Evolutionary conservation across 202 grass and related monocot genomes (phyloP).

Genomic region (Panicum hallii): DNA sequence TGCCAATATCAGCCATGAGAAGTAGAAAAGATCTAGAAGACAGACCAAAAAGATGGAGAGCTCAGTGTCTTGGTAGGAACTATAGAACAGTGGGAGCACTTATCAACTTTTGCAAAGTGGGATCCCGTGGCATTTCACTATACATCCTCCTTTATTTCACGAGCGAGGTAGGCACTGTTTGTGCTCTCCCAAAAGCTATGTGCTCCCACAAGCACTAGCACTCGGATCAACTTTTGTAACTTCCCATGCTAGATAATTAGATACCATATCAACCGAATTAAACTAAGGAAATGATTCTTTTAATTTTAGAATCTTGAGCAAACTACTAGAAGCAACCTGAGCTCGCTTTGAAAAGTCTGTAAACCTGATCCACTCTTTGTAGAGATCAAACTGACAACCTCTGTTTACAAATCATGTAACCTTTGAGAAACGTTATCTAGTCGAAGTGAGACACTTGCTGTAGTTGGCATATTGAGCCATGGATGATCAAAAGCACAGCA

Average conservation of each 20-base stretch:
- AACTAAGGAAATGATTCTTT: not conserved
- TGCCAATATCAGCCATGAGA: slow-evolving; percentile 1
- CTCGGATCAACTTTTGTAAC: slow-evolving; percentile 32
- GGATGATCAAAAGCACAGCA: slow-evolving; percentile 7
- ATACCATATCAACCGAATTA: not conserved
- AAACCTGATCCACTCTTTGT: not conserved
- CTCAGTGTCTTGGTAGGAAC: slow-evolving; percentile 33
- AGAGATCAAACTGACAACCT: not conserved
- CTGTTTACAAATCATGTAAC: not conserved
- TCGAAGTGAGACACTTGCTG: not conserved
- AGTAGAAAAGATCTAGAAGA: slow-evolving; percentile 43
- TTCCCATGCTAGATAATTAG: not conserved
- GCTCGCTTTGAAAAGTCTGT: not conserved
- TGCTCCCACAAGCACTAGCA: slow-evolving; percentile 33
- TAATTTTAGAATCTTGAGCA: not conserved
- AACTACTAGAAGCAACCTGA: not conserved
- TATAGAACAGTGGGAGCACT: slow-evolving; percentile 46
- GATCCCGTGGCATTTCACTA: slow-evolving; percentile 39
- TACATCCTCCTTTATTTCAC: slow-evolving; percentile 47
- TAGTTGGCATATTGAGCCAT: slow-evolving; percentile 17
- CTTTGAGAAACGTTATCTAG: not conserved
- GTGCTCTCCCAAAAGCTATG: slow-evolving; percentile 34
- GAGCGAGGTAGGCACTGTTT: slow-evolving; percentile 41
- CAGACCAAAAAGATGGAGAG: slow-evolving; percentile 5
- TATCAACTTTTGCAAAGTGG: slow-evolving; percentile 50